phyloP scores from a whole-genome alignment of 768 basidiomycete genomes.

The Panaeolus cyanescens region DNA sequence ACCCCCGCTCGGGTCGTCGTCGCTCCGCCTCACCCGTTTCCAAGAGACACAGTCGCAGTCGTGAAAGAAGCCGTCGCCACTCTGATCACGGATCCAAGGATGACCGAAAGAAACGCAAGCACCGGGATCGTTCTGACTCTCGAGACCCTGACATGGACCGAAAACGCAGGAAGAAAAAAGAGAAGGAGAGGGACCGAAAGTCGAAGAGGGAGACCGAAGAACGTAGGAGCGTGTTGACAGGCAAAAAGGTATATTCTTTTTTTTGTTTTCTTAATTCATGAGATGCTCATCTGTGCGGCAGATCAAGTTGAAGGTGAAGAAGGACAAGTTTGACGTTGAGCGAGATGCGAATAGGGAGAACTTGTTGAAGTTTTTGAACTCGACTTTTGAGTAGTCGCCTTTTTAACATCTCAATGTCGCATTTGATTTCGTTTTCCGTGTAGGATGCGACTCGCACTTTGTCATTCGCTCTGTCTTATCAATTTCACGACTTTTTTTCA shows the following conservation, averaged over 20 bases:
- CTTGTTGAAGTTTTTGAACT: constrained; percentile 57
- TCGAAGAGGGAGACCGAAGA: constrained; percentile 44
- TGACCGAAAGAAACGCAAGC: constrained; percentile 10
- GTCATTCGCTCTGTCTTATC: no score
- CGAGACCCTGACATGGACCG: constrained; percentile 29
- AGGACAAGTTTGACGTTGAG: constrained; percentile 56
- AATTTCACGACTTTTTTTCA: no score
- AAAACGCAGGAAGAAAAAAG: constrained; percentile 38
- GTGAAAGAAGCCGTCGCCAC: not conserved
- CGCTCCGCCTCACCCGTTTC: not conserved
- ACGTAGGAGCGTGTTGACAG: constrained; percentile 57
- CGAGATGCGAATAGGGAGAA: constrained; percentile 57
- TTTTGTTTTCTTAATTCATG: not conserved
- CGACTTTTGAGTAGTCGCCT: constrained; percentile 38
- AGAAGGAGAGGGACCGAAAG: constrained; percentile 28
- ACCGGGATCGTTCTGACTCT: constrained; percentile 18
- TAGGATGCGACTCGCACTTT: no score
- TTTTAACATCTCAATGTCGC: no score
- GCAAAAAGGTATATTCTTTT: constrained; percentile 50
- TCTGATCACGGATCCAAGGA: not conserved
- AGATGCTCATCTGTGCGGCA: constrained; percentile 17
- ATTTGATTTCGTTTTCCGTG: no score
- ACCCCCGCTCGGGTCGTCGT: not conserved
- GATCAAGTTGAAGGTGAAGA: constrained; percentile 68
- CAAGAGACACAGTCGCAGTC: not conserved